Conservation (phyloP, 345 rosid species). For the Bruguiera sexangula region DNA sequence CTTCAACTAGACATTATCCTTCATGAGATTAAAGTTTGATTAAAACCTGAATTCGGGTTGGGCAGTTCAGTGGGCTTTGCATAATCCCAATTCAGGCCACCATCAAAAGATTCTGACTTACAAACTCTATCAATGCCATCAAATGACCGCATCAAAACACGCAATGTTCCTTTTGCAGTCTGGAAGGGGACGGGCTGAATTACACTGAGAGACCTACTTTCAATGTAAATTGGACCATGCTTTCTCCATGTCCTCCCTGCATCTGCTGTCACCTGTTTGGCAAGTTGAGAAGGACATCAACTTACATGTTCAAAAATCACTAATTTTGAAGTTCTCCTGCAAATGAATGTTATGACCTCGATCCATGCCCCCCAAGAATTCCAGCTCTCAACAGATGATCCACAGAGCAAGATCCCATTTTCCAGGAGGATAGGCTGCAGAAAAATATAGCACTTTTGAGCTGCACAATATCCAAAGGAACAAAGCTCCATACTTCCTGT, state of each 20-base stretch:
- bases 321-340: conserved; percentile 9
- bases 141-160: conserved; percentile 63
- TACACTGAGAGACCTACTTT: conserved; percentile 67
- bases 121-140: conserved; percentile 60
- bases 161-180: conserved; percentile 57
- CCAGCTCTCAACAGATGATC: conserved; percentile 94
- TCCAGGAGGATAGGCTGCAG: conserved; percentile 76
- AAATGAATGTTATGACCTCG: conserved; percentile 52
- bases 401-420: conserved; percentile 68
- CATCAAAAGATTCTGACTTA: conserved; percentile 72
- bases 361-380: conserved; percentile 96
- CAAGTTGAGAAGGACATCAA: conserved; percentile 15
- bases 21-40: background rate
- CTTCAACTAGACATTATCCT: background rate
- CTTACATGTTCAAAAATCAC: conserved; percentile 6
- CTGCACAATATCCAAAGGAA: conserved; percentile 7
- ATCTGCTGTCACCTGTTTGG: conserved; percentile 66
- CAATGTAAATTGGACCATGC: conserved; percentile 69
- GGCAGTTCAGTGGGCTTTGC: conserved; percentile 71
- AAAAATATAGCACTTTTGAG: background rate
- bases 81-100: conserved; percentile 65
- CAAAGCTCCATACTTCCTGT: conserved; percentile 5
- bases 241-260: conserved; percentile 77
- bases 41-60: conserved; percentile 87
- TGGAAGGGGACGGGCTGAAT: conserved; percentile 87